phyloP scores from a whole-genome alignment of 495 filamentous ascomycete genomes.

The Aspergillus incahuasiensis region DNA sequence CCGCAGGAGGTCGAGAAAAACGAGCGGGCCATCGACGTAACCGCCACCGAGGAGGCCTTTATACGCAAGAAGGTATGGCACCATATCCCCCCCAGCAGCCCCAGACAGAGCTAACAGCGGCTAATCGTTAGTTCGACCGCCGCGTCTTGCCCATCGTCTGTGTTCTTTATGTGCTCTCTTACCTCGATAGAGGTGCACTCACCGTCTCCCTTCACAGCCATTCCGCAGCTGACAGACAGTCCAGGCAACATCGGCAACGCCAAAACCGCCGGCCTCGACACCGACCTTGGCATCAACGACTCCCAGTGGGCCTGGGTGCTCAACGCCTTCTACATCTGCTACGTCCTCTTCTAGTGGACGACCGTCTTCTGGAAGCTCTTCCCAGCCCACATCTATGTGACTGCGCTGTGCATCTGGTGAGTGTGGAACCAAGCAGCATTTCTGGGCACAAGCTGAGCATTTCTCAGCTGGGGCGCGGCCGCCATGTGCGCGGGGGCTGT shows the following conservation, averaged over 20 bases:
- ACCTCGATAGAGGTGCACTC: conserved; percentile 17
- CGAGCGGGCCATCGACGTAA: neutral
- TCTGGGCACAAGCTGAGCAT: neutral
- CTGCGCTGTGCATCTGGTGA: conserved; percentile 32
- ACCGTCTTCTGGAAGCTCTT: conserved; percentile 52
- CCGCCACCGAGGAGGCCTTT: conserved; percentile 2
- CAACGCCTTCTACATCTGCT: conserved; percentile 59
- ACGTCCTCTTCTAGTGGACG: conserved; percentile 30
- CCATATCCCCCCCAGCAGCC: neutral
- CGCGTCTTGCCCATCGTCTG: conserved; percentile 27
- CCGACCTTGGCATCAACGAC: conserved; percentile 42
- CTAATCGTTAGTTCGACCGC: conserved; percentile 20
- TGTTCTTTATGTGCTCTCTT: conserved; percentile 26
- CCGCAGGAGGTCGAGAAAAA: neutral
- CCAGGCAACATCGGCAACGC: conserved; percentile 55
- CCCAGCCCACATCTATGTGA: conserved; percentile 42
- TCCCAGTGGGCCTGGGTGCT: conserved; percentile 60
- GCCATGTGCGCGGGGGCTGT: conserved; percentile 51
- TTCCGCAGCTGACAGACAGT: conserved; percentile 4
- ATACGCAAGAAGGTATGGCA: conserved; percentile 6
- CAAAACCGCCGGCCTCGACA: conserved; percentile 46
- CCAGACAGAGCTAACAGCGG: neutral
- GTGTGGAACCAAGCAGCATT: no score
- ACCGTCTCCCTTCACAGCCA: neutral
- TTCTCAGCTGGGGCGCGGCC: conserved; percentile 39